Conservation (phyloP, 495 filamentous ascomycete species). For the Penicillium parvum region DNA sequence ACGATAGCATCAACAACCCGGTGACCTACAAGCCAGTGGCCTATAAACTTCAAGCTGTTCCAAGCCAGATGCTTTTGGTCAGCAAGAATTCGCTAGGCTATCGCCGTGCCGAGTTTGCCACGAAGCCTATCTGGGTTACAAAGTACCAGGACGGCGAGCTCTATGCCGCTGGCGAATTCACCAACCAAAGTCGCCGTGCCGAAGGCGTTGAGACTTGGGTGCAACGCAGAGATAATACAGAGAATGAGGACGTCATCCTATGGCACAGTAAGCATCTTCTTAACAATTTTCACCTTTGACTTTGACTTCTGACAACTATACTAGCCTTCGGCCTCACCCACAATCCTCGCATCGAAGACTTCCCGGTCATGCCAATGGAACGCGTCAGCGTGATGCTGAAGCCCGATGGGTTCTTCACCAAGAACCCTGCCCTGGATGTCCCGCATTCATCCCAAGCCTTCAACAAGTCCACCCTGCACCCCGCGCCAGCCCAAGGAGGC, state of each 20-base stretch:
- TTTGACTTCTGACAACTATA: conserved; percentile 1
- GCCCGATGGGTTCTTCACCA: conserved; percentile 70
- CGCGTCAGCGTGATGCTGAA: conserved; percentile 63
- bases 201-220: conserved; percentile 53
- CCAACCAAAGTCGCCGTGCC: conserved; percentile 73
- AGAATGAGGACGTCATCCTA: conserved; percentile 52
- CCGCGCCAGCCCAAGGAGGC: conserved; percentile 12
- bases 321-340: conserved; percentile 59
- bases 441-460: conserved; percentile 44
- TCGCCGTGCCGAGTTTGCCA: conserved; percentile 76
- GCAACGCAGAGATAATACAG: conserved; percentile 44
- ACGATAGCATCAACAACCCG: conserved; percentile 58
- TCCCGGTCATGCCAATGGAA: conserved; percentile 62
- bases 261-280: conserved; percentile 44
- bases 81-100: conserved; percentile 63
- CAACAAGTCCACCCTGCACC: conserved; percentile 39
- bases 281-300: neutral
- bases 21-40: conserved; percentile 72
- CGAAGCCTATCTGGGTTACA: conserved; percentile 78
- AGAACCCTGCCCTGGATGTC: conserved; percentile 74
- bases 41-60: conserved; percentile 71
- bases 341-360: conserved; percentile 56
- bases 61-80: conserved; percentile 78
- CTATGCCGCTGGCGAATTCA: conserved; percentile 79
- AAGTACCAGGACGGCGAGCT: conserved; percentile 73